phyloP scores from a whole-genome alignment of 106 monocot genomes.

The Vanilla planifolia region DNA sequence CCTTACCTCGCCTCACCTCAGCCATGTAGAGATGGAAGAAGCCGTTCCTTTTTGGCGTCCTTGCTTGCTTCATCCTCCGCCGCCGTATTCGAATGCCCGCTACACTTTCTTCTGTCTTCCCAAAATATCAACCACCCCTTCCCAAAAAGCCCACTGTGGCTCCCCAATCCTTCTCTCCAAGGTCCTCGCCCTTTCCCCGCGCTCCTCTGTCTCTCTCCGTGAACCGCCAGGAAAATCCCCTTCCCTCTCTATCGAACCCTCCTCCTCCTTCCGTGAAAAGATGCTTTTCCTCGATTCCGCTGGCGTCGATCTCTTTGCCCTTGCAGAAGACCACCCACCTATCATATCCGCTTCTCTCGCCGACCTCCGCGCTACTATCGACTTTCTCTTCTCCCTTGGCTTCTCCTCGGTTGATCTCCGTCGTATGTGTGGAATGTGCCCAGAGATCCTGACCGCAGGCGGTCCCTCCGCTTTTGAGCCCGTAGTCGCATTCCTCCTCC shows the following conservation, averaged over 20 bases:
- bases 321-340: conserved; percentile 29
- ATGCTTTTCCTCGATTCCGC: conserved; percentile 57
- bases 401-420: conserved; percentile 48
- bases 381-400: conserved; percentile 43
- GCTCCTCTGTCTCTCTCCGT: conserved; percentile 16
- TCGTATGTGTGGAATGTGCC: conserved; percentile 70
- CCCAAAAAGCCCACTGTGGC: conserved; percentile 11
- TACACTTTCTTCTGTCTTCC: conserved; percentile 2
- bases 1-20: not conserved
- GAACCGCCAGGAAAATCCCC: conserved; percentile 7
- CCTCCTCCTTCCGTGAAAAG: conserved; percentile 38
- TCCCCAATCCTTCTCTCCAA: conserved; percentile 1
- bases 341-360: conserved; percentile 32
- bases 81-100: not conserved
- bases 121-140: conserved; percentile 8
- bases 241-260: not conserved
- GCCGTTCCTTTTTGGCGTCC: conserved; percentile 1
- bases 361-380: conserved; percentile 38
- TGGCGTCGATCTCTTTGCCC: conserved; percentile 48
- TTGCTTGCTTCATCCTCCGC: not conserved
- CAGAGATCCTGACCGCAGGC: conserved; percentile 31
- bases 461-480: conserved; percentile 13
- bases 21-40: conserved; percentile 19
- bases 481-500: conserved; percentile 56
- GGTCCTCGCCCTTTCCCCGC: not conserved